phyloP scores from a whole-genome alignment of 805 yeast species.

The Dipodascus albidus region DNA sequence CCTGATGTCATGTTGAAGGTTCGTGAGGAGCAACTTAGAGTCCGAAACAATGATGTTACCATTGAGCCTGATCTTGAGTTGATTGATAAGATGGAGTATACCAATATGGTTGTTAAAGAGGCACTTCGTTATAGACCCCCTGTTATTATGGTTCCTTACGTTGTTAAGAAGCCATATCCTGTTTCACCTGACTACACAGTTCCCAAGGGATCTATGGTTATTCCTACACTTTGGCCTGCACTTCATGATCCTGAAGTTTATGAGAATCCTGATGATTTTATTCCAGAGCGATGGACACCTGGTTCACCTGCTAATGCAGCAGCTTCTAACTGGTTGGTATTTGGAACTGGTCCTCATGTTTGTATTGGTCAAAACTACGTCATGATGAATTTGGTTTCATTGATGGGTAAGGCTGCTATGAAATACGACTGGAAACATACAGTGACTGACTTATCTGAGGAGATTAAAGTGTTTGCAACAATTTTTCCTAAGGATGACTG shows the following conservation, averaged over 20 bases:
- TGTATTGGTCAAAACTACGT: conserved; percentile 95
- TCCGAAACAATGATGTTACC: conserved; percentile 67
- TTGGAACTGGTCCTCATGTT: conserved; percentile 94
- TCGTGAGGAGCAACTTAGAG: conserved; percentile 81
- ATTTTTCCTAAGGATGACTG: conserved; percentile 97
- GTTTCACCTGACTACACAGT: conserved; percentile 75
- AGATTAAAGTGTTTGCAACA: conserved; percentile 93
- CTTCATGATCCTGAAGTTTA: conserved; percentile 96
- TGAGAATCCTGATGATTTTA: conserved; percentile 85
- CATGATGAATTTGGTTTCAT: conserved; percentile 74
- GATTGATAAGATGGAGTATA: conserved; percentile 79
- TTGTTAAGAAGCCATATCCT: conserved; percentile 78
- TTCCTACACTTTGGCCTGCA: conserved; percentile 92
- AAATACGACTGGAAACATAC: conserved; percentile 71
- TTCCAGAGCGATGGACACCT: conserved; percentile 87
- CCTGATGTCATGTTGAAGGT: conserved; percentile 81
- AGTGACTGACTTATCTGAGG: conserved; percentile 76
- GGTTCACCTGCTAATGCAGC: conserved; percentile 67
- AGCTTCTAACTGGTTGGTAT: conserved; percentile 88
- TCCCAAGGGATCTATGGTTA: conserved; percentile 95
- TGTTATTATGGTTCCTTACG: conserved; percentile 95
- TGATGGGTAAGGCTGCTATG: conserved; percentile 86
- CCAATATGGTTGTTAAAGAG: conserved; percentile 85
- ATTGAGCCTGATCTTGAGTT: conserved; percentile 54
- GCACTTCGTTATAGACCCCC: conserved; percentile 94